phyloP scores from a whole-genome alignment of 495 filamentous ascomycete genomes.

The Thermothielavioides terrestris region DNA sequence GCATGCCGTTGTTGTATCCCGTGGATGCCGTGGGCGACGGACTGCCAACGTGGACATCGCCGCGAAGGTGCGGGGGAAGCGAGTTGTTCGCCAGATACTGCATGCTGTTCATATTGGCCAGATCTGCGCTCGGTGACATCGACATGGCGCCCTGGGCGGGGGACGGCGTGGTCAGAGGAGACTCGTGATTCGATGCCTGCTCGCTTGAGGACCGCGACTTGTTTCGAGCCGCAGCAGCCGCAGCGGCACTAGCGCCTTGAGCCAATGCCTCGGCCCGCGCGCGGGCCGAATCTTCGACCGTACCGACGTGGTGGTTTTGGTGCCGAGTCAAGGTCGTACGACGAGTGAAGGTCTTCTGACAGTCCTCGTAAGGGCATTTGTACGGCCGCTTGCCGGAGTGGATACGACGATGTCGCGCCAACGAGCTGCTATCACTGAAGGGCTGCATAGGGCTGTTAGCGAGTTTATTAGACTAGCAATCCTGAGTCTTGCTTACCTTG shows the following conservation, averaged over 20 bases:
- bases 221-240: constrained; percentile 42
- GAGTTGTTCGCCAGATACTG: constrained; percentile 62
- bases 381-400: constrained; percentile 95
- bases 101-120: constrained; percentile 65
- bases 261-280: constrained; percentile 64
- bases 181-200: constrained; percentile 69
- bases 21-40: constrained; percentile 55
- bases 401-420: constrained; percentile 88
- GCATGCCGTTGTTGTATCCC: constrained; percentile 50
- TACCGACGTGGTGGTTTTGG: constrained; percentile 92
- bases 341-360: constrained; percentile 96
- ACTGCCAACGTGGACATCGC: constrained; percentile 59
- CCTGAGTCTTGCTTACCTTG: constrained; percentile 56
- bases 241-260: constrained; percentile 45
- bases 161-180: constrained; percentile 80
- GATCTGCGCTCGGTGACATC: constrained; percentile 68
- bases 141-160: constrained; percentile 68
- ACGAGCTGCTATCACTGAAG: constrained; percentile 96
- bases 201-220: constrained; percentile 62
- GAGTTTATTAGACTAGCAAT: neutral
- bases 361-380: constrained; percentile 95
- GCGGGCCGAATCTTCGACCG: constrained; percentile 84
- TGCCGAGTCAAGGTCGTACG: constrained; percentile 92
- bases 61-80: constrained; percentile 76
- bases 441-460: constrained; percentile 48